These are phyloP conservation scores for Aspergillus caelatus DNA, from an alignment of 2,329 filamentous ascomycete genomes.

Conservation along the genomic window DNA sequence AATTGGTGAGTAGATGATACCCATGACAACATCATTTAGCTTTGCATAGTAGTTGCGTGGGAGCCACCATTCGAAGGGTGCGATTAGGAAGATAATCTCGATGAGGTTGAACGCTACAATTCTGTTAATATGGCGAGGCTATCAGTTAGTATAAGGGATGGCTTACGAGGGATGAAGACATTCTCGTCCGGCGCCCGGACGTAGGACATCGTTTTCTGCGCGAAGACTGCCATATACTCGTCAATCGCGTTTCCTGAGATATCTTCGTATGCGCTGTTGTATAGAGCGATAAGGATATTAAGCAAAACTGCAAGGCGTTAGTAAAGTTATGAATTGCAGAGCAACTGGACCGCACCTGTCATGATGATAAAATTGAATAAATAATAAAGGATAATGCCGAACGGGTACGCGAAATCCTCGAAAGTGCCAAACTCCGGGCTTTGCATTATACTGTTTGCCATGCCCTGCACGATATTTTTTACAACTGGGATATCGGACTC, in stretches of 20 bases:
- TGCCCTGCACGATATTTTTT: slow-evolving; percentile 54
- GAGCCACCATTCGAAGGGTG: slow-evolving; percentile 97
- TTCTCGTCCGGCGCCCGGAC: slow-evolving; percentile 97
- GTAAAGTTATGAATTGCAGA: background rate
- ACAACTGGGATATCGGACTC: slow-evolving; percentile 65
- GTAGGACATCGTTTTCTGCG: slow-evolving; percentile 94
- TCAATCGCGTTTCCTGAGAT: slow-evolving; percentile 92
- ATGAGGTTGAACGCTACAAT: slow-evolving; percentile 77
- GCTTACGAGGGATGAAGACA: slow-evolving; percentile 81
- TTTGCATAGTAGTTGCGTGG: slow-evolving; percentile 70
- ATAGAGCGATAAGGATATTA: slow-evolving; percentile 95
- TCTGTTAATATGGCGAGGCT: background rate
- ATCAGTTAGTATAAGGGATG: background rate
- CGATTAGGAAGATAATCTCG: slow-evolving; percentile 75
- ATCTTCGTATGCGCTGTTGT: slow-evolving; percentile 94
- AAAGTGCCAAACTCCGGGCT: slow-evolving; percentile 88
- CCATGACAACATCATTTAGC: slow-evolving; percentile 90
- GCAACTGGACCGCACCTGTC: slow-evolving; percentile 54
- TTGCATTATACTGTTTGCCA: slow-evolving; percentile 87
- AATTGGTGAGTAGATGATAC: slow-evolving; percentile 78
- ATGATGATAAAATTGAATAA: slow-evolving; percentile 97
- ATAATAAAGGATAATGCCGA: slow-evolving; percentile 95
- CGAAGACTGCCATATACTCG: slow-evolving; percentile 91
- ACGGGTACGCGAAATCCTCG: slow-evolving; percentile 87
- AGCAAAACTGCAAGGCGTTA: slow-evolving; percentile 63